A percentile compares a stretch with the other conserved stretches of the same genome.
These are phyloP conservation scores for Pseudozyma sp. DNA, from an alignment of 1,284 basidiomycete species.

Conservation along the genomic window DNA sequence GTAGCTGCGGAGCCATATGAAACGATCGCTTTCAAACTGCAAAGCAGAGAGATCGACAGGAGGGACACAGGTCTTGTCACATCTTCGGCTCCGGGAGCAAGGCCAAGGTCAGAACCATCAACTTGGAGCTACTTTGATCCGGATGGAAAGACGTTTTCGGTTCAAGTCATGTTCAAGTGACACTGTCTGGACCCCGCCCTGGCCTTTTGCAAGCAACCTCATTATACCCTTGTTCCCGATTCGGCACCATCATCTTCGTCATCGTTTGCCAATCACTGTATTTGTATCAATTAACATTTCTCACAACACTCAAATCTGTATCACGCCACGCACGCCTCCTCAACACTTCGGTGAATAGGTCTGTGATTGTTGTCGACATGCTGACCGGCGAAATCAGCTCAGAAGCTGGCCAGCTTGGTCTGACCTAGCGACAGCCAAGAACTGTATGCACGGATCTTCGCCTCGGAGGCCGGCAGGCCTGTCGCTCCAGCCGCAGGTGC, in stretches of 20 bases:
- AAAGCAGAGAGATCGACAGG: slow-evolving; percentile 92
- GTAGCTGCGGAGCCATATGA: slow-evolving; percentile 99
- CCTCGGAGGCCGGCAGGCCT: slow-evolving; percentile 29
- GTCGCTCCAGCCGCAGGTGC: not conserved
- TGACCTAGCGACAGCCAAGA: slow-evolving; percentile 51
- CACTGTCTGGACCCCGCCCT: not conserved
- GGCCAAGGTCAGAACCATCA: slow-evolving; percentile 53
- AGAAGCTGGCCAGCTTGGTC: slow-evolving; percentile 44
- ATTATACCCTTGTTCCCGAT: slow-evolving; percentile 12
- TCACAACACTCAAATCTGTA: slow-evolving; percentile 5
- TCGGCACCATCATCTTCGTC: not conserved
- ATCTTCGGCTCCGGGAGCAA: slow-evolving; percentile 33
- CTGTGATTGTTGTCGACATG: not conserved
- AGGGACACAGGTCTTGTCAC: slow-evolving; percentile 50
- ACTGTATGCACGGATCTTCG: slow-evolving; percentile 48
- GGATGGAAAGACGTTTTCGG: slow-evolving; percentile 60
- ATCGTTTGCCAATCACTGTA: slow-evolving; percentile 11
- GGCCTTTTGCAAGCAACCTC: too few relatives aligned
- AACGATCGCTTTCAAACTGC: slow-evolving; percentile 97
- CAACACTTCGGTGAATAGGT: not conserved
- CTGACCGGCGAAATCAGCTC: not conserved
- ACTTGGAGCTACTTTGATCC: slow-evolving; percentile 66
- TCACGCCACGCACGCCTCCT: not conserved
- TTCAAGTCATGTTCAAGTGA: slow-evolving; percentile 62
- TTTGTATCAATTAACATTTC: slow-evolving; percentile 20